A percentile compares a stretch with the other conserved stretches of the same genome.
phyloP scores from a whole-genome alignment of 805 yeast genomes.

The Candida methanosorbosa region DNA sequence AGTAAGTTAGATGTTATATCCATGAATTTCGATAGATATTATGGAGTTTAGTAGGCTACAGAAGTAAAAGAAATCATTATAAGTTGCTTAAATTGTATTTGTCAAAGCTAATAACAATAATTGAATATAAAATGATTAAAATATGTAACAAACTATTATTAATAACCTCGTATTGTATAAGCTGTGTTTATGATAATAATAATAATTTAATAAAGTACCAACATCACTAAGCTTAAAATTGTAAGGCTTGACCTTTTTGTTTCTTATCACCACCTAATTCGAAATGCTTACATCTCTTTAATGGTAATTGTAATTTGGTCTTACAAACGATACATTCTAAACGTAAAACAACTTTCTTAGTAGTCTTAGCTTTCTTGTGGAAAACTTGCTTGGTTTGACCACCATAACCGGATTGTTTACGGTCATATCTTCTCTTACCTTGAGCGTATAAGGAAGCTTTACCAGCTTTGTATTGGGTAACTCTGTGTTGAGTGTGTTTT shows the following conservation, averaged over 20 bases:
- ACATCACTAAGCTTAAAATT: slow-evolving; percentile 58
- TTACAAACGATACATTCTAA: slow-evolving; percentile 98
- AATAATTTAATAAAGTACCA: slow-evolving; percentile 3
- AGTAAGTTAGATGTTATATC: too few species aligned
- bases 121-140: too few species aligned
- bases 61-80: too few species aligned
- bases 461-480: slow-evolving; percentile 99
- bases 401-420: slow-evolving; percentile 99
- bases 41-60: too few species aligned
- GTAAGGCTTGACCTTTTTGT: slow-evolving; percentile 99
- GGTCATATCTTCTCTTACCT: slow-evolving; percentile 99
- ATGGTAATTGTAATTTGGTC: slow-evolving; percentile 95
- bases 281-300: slow-evolving; percentile 99
- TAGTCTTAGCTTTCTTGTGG: slow-evolving; percentile 99
- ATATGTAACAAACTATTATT: too few species aligned
- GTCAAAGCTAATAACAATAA: too few species aligned
- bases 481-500: slow-evolving; percentile 99
- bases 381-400: slow-evolving; percentile 99
- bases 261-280: slow-evolving; percentile 99
- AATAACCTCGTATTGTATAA: too few species aligned
- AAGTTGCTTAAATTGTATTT: too few species aligned
- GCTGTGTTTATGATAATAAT: not conserved
- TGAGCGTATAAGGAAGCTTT: slow-evolving; percentile 98
- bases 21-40: too few species aligned
- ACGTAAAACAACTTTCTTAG: slow-evolving; percentile 99